Percentiles rank a stretch among this genome's conserved stretches.
Evolutionary conservation across 148 eudicot genomes (phyloP).

Genomic region (Chenopodium formosanum): DNA sequence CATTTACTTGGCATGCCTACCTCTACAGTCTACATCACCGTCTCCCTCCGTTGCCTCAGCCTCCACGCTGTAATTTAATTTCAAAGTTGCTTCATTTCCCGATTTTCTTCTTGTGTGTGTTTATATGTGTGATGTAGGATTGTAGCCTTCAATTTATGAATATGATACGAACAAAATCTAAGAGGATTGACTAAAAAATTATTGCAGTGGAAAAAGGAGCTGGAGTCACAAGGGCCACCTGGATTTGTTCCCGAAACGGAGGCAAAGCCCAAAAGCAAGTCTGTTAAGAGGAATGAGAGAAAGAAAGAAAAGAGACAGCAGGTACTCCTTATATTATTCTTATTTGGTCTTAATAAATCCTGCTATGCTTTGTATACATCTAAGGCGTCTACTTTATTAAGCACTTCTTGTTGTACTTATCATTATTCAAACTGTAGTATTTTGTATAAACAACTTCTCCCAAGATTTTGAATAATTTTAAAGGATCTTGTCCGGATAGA

Average conservation of each 20-base stretch:
- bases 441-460: background rate
- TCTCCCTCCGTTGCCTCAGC: too few species aligned
- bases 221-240: slow-evolving; percentile 72
- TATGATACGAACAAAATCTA: background rate
- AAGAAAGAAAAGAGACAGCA: slow-evolving; percentile 78
- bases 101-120: background rate
- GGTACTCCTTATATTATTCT: slow-evolving; percentile 12
- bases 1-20: too few species aligned
- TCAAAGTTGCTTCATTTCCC: background rate
- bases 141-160: background rate
- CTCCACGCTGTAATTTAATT: background rate
- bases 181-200: background rate
- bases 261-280: slow-evolving; percentile 66
- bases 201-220: slow-evolving; percentile 75
- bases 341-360: background rate
- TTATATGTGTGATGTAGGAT: background rate
- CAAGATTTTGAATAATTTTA: background rate
- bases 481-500: background rate
- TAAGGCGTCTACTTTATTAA: background rate
- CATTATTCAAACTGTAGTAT: background rate
- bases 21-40: too few species aligned
- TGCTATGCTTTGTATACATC: background rate
- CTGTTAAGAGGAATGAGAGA: slow-evolving; percentile 81
- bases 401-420: background rate
- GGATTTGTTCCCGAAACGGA: slow-evolving; percentile 63